Conservation (phyloP, 441 rosid species). For the Breynia disticha region DNA sequence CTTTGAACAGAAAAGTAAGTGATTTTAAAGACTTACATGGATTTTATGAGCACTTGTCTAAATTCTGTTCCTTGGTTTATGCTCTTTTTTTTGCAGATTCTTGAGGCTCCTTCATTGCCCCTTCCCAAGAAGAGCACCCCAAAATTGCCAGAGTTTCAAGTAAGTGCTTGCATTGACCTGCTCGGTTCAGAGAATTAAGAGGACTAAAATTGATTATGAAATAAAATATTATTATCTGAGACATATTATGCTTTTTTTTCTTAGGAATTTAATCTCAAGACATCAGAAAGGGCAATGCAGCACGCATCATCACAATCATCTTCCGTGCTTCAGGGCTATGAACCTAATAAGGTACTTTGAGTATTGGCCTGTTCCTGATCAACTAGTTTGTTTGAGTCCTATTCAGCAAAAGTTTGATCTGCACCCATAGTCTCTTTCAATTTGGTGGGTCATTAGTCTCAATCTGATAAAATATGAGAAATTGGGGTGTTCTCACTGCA, state of each 20-base stretch:
- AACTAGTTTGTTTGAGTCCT: not conserved
- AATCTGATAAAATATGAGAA: not conserved
- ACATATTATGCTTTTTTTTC: conserved; percentile 1
- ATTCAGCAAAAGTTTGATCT: not conserved
- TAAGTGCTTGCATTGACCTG: no score
- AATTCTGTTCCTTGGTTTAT: conserved; percentile 5
- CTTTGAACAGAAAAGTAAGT: conserved; percentile 79
- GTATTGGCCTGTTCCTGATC: conserved; percentile 4
- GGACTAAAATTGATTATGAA: no score
- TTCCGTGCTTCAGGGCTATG: conserved; percentile 28
- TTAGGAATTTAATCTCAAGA: conserved; percentile 88
- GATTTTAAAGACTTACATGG: conserved; percentile 7
- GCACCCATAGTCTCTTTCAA: not conserved
- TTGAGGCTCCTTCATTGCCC: conserved; percentile 72
- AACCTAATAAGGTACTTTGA: conserved; percentile 38
- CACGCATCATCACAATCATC: conserved; percentile 42
- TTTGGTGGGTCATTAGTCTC: not conserved
- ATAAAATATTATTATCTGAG: not conserved
- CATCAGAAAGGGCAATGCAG: conserved; percentile 77
- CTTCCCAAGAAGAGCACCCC: conserved; percentile 62
- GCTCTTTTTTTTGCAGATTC: conserved; percentile 47
- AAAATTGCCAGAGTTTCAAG: conserved; percentile 61
- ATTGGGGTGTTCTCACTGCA: conserved; percentile 24
- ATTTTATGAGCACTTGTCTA: conserved; percentile 6
- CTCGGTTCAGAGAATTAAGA: no score